Evolutionary conservation across 2,329 filamentous ascomycete genomes (phyloP).

Genomic region (Didymella keratinophila): DNA sequence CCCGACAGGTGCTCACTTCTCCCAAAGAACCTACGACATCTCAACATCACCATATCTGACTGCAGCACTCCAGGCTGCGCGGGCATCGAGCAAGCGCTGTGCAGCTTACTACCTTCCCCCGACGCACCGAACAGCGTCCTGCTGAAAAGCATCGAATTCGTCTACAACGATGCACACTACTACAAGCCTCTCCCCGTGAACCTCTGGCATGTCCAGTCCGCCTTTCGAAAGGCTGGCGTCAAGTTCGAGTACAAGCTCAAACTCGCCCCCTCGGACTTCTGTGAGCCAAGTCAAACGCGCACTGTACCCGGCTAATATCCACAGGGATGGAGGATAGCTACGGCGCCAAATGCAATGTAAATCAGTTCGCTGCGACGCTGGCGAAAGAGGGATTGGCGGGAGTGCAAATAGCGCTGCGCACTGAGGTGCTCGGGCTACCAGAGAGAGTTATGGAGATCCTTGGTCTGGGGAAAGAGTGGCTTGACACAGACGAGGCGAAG

Average conservation of each 20-base stretch:
- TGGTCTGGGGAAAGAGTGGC: not conserved
- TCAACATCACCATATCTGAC: not conserved
- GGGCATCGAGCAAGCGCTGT: not conserved
- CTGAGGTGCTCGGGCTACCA: not conserved
- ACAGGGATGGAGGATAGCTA: not conserved
- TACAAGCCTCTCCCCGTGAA: not conserved
- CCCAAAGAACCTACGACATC: not conserved
- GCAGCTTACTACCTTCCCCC: not conserved
- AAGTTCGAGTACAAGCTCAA: not conserved
- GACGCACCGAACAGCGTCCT: not conserved
- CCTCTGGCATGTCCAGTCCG: not conserved
- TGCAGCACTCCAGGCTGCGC: not conserved
- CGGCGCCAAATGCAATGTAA: not conserved
- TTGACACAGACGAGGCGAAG: not conserved
- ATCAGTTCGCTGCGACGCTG: not conserved
- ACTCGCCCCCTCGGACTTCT: not conserved
- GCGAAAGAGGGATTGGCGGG: not conserved
- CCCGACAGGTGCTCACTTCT: not conserved
- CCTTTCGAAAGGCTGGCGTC: not conserved
- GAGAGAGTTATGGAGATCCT: not conserved
- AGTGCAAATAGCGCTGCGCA: not conserved
- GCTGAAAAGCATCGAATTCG: not conserved
- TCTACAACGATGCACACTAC: not conserved
- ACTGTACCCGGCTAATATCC: not conserved
- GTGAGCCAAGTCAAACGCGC: not conserved